A percentile compares a stretch with the other conserved stretches of the same genome.
phyloP scores from a whole-genome alignment of 352 stramenopile genomes.

The Globisporangium nodosum region DNA sequence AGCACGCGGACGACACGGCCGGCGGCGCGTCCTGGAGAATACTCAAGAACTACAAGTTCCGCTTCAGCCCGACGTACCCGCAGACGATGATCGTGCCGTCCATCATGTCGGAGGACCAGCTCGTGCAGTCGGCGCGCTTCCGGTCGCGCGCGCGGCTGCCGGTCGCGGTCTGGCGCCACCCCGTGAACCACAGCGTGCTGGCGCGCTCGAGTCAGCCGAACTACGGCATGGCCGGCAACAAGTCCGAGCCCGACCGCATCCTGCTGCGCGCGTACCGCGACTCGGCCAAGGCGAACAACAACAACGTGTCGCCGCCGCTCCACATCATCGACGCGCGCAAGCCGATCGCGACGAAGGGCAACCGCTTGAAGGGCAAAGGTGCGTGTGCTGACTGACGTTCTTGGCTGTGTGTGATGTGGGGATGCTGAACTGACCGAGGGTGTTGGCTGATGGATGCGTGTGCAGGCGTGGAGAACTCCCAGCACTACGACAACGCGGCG shows the following conservation, averaged over 20 bases:
- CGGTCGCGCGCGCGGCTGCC: slow-evolving; percentile 90
- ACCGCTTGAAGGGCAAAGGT: slow-evolving; percentile 82
- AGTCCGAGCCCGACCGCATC: slow-evolving; percentile 89
- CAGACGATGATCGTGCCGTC: slow-evolving; percentile 93
- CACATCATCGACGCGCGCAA: slow-evolving; percentile 86
- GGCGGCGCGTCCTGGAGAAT: slow-evolving; percentile 49
- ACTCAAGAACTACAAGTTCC: slow-evolving; percentile 89
- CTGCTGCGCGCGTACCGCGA: slow-evolving; percentile 85
- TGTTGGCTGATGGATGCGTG: not conserved
- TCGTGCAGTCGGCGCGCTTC: slow-evolving; percentile 88
- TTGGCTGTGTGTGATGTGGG: not conserved
- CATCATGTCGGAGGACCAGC: slow-evolving; percentile 90
- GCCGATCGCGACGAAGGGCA: slow-evolving; percentile 75
- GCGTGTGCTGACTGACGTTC: not conserved
- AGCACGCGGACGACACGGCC: slow-evolving; percentile 32
- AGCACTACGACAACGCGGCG: slow-evolving; percentile 93
- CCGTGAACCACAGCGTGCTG: slow-evolving; percentile 91
- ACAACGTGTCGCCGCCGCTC: slow-evolving; percentile 56
- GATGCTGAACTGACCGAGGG: not conserved
- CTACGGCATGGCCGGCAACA: slow-evolving; percentile 95
- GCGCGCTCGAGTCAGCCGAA: slow-evolving; percentile 94
- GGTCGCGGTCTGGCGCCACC: slow-evolving; percentile 90
- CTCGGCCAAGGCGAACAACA: slow-evolving; percentile 71
- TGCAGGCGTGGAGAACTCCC: slow-evolving; percentile 93
- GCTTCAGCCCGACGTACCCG: slow-evolving; percentile 93